Base-by-base conservation (phyloP, 805 yeast genomes). In the Candida corydali region DNA sequence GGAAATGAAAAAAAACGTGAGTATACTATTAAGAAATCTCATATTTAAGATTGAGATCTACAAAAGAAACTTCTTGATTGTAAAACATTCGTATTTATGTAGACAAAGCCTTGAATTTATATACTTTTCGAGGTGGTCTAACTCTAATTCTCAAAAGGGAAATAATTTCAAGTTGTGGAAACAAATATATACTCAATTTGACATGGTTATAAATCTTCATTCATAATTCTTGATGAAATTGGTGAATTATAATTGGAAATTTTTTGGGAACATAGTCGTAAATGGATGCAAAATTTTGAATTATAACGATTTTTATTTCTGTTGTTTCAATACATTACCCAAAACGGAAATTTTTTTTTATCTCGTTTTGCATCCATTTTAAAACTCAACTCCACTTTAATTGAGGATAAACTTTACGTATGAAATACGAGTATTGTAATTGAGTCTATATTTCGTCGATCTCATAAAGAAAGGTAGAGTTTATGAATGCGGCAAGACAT, bases 1-100 rank as follows among this genome's bases (percentile, higher is more conserved):
- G n/a, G 45, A 20, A 25, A 39, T 11, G 8, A 36, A 29, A 25
- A 41, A 36, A 5, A 41, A 43, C n/a, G 41, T 11, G 4, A 38
- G 14, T 8, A 38, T 15, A 7, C 36, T 19, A 26, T 36, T 27
- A 2, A 41, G 9, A 6, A 41, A 32, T 15, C 30, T 43, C 47
- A 43, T 43, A 17, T 17, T 37, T 18, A 25, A 25, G 17, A 26
- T 28, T 17, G 7, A 17, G 15, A 18, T 10, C 18, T 19, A 12
- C 8, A 15, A 29, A 18, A 29, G 31, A 29, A 19, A 29, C 6
- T n/a, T n/a, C n/a, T n/a, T n/a, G n/a, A n/a, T n/a, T n/a, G n/a
- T 26, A 20, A 5, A 29, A n/a, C 11, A 16, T 19, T 29, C 32
- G 32, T 29, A 29, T 8, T 8, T 29, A 5, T 10, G 20, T 18